Base-by-base conservation (phyloP, 306 rosid genomes). In the Coriaria nepalensis region DNA sequence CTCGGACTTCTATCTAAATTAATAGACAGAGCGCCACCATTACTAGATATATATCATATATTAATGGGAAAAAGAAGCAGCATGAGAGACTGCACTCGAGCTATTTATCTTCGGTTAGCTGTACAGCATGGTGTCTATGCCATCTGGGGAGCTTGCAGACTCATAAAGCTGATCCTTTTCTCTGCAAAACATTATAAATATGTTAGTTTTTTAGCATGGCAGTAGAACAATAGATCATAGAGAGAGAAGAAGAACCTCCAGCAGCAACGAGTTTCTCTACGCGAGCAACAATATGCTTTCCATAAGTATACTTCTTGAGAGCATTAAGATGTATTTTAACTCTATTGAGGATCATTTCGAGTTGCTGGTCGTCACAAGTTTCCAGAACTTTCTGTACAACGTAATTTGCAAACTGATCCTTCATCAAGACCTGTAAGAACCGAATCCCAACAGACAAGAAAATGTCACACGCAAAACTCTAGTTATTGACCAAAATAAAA, bases 251-350 rank as follows among this genome's bases (percentile, higher is more conserved):
- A 43, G 45, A 61, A 76, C 82, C 82, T 57, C 82, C 82, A 38
- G 82, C 78, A 46, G 78, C 78, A 20, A 72, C 82, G 43, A 76
- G 82, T 62, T 76, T 72, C 73, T 76, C 82, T 50, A 76, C 78
- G 37, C 82, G 82, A 9, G 82, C 82, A 43, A 76, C 82, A 53
- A 76, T 76, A 47, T 76, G 82, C 63, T 76, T 76, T 37, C 82
- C 82, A 12, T 76, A 76, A 51, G 76, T 76, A 47, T 72, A 76
- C 74, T 76, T 76, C 68, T 76, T 76, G 44, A 76, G 70, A 57
- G 76, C 82, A 68, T 68, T 76, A 52, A 76, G 74, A 65, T 76
- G 82, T 49, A 72, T 73, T 62, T 72, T 71, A 33, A 76, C 71
- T 37, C 82, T 63, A n/a, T 53, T 72, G 50, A 76, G 82, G 56